Conservation (phyloP, 495 filamentous ascomycete genomes). For the Xeromyces bisporus region DNA sequence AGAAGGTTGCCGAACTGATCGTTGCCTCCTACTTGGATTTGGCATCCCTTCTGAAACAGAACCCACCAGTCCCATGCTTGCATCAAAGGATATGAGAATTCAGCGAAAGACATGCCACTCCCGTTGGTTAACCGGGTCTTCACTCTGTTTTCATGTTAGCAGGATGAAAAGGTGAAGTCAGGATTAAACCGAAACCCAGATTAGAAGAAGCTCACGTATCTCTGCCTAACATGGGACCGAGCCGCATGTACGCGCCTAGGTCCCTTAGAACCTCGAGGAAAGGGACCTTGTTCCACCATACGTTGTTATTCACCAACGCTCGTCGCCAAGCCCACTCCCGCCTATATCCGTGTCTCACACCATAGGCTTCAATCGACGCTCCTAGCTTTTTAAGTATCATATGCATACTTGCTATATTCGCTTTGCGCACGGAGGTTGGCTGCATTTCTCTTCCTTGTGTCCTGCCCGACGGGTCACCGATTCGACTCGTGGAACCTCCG, state of each 20-base stretch:
- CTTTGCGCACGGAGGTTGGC: conserved; percentile 35
- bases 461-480: conserved; percentile 79
- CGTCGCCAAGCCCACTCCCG: conserved; percentile 44
- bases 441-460: conserved; percentile 46
- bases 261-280: conserved; percentile 56
- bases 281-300: conserved; percentile 55
- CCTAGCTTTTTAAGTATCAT: conserved; percentile 69
- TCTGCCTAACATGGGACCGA: conserved; percentile 74
- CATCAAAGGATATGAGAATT: conserved; percentile 84
- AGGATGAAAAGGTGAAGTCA: no score
- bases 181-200: no score
- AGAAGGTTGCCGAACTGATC: conserved; percentile 97
- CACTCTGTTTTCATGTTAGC: conserved; percentile 39
- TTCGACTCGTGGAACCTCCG: conserved; percentile 67
- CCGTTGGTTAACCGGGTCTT: conserved; percentile 62
- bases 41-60: conserved; percentile 48
- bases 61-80: conserved; percentile 97
- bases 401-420: conserved; percentile 61
- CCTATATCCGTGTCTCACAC: conserved; percentile 40
- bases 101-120: conserved; percentile 82
- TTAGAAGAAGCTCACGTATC: conserved; percentile 64
- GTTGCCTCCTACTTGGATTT: conserved; percentile 81
- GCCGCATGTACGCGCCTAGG: conserved; percentile 51
- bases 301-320: conserved; percentile 57
- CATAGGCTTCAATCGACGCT: conserved; percentile 47